Evolutionary conservation across 768 basidiomycete species (phyloP), one percentile per base, ranked within the genome.

Genomic region (Macrolepiota fuliginosa): DNA sequence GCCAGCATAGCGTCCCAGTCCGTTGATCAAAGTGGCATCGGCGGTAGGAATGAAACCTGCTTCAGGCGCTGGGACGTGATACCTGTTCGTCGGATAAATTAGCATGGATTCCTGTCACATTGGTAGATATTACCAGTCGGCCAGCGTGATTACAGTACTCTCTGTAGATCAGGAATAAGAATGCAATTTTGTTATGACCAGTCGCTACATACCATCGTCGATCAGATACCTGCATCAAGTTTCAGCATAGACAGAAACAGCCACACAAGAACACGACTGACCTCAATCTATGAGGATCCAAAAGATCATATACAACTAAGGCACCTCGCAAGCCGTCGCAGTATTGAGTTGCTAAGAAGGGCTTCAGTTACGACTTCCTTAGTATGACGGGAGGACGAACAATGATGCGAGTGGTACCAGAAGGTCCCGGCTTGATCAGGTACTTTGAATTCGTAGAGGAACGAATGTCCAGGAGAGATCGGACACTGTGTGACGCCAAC

Each of bases 301-400:
- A 9, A 9, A 62, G 68, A 35, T 81, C 78, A 42, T 79, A 77
- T 10, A 82, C 70, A 17, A 83, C 71, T 15, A 82, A 32, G 4
- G 75, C 69, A 0, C 80, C 79, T 39, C 81, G 70, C 22, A 82
- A 71, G 0, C 81, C 81, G 62, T 84, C 80, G 58, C 83, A 83
- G 62, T 81, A 81, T 65, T 83, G 83, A 2, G 76, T 75, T 2
- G 74, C 74, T 70, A 61, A 47, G 32, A 40, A 25, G 64, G 6
- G 32, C 12, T 19, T 32, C 24, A 45, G 50, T 11, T 11, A 32
- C 2, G 7, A 24, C 42, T 17, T 45, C 9, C 17, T 45, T 22
- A 9, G 12, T 45, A 27, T 24, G 46, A 46, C 4, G 25, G 7
- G 39, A 40, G 36, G 36, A 37, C 63, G 25, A 27, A 64, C 63